Evolutionary conservation across 768 basidiomycete genomes (phyloP).

Genomic region (Hemileccinum impolitum): DNA sequence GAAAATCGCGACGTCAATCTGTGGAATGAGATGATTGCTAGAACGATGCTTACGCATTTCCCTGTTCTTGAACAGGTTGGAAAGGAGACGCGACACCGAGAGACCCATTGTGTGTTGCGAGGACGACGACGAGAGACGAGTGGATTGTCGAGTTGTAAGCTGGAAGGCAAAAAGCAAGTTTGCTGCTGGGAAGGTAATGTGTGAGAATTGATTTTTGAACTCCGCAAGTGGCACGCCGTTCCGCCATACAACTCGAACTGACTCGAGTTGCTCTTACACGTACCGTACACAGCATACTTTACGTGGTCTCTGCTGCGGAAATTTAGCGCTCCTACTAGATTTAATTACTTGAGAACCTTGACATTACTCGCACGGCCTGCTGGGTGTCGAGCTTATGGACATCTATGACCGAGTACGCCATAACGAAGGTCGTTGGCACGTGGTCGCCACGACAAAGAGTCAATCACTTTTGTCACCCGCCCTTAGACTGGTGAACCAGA

Average conservation of each 20-base stretch:
- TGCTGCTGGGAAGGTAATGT: conserved; percentile 30
- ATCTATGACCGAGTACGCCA: neutral
- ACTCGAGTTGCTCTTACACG: conserved; percentile 2
- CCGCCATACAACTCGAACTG: neutral
- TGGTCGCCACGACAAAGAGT: conserved; percentile 4
- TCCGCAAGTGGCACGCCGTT: conserved; percentile 27
- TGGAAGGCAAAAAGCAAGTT: conserved; percentile 33
- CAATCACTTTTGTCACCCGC: too few species aligned
- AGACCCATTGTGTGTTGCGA: conserved; percentile 66
- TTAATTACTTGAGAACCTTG: too few species aligned
- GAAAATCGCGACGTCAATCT: conserved; percentile 26
- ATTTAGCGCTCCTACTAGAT: too few species aligned
- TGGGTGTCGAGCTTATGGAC: too few species aligned
- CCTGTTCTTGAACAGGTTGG: conserved; percentile 93
- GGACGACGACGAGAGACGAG: conserved; percentile 27
- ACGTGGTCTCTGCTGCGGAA: conserved; percentile 11
- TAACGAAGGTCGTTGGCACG: too few species aligned
- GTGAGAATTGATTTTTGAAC: conserved; percentile 33
- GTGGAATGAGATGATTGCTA: conserved; percentile 16
- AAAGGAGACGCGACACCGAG: conserved; percentile 69
- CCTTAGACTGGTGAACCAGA: neutral
- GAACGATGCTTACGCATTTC: conserved; percentile 86
- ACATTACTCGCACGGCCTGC: too few species aligned
- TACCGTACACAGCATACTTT: conserved; percentile 7
- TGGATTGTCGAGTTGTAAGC: conserved; percentile 26